These are phyloP conservation scores for Malassezia cuniculi DNA, from an alignment of 1,284 basidiomycete genomes.

Conservation along the genomic window DNA sequence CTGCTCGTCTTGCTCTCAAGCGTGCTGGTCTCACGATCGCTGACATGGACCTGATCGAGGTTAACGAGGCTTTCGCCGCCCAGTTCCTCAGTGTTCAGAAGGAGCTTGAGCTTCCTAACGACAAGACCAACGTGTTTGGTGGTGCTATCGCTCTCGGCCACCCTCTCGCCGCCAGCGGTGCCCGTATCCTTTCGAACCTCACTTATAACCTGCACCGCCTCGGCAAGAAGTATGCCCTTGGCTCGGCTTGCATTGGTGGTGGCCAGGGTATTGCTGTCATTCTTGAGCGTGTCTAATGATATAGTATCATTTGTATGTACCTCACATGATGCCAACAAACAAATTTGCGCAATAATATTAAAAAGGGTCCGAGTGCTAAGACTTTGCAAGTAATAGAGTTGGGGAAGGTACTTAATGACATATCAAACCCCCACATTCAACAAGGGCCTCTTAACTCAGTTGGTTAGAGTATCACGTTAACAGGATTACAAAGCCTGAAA, in stretches of 20 bases:
- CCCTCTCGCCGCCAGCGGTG: constrained; percentile 51
- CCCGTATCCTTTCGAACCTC: constrained; percentile 50
- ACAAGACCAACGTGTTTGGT: constrained; percentile 52
- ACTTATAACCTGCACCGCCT: constrained; percentile 50
- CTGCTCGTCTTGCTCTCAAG: constrained; percentile 44
- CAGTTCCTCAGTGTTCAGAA: constrained; percentile 85
- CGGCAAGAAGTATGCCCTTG: constrained; percentile 51
- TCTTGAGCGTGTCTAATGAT: constrained; percentile 39
- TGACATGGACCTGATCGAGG: constrained; percentile 52
- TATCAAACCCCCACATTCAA: no score
- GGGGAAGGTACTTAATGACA: no score
- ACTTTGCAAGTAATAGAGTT: no score
- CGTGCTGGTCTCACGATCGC: constrained; percentile 45
- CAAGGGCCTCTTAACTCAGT: no score
- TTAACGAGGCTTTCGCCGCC: constrained; percentile 76
- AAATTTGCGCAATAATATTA: no score
- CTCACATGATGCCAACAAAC: no score
- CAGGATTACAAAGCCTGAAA: constrained; percentile 3
- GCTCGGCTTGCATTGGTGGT: constrained; percentile 51
- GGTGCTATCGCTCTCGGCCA: constrained; percentile 51
- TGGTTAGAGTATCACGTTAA: constrained; percentile 21
- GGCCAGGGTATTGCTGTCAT: constrained; percentile 48
- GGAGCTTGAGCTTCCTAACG: constrained; percentile 58
- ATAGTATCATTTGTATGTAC: no score
- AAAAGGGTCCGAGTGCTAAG: no score